phyloP scores from a whole-genome alignment of 83 land plant species.

The Picea abies region DNA sequence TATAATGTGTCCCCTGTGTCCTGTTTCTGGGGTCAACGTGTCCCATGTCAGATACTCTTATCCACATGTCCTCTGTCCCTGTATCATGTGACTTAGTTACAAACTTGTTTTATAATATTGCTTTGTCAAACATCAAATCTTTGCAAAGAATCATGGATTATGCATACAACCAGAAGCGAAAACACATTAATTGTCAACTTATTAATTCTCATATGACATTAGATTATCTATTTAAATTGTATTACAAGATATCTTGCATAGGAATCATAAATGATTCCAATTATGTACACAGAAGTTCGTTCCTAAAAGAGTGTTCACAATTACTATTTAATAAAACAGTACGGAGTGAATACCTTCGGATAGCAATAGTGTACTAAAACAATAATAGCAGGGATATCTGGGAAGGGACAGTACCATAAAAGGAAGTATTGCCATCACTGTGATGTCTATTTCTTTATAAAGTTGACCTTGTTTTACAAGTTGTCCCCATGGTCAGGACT shows the following conservation, averaged over 20 bases:
- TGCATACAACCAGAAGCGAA: neutral
- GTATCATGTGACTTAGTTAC: no score
- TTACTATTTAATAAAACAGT: neutral
- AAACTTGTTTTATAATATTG: conserved; percentile 3
- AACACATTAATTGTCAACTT: no score
- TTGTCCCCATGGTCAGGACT: no score
- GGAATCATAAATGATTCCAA: neutral
- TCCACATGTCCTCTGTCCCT: no score
- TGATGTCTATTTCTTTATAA: no score
- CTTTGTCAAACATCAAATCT: neutral
- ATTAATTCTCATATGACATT: no score
- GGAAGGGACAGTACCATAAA: neutral
- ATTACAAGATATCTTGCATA: neutral
- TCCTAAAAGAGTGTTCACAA: neutral
- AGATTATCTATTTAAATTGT: neutral
- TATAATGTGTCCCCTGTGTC: no score
- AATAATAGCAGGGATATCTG: neutral
- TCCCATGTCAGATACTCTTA: no score
- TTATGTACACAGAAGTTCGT: neutral
- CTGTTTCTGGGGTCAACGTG: no score
- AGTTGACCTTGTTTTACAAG: no score
- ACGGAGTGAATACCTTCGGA: neutral
- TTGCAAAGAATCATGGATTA: neutral
- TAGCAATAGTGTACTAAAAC: neutral
- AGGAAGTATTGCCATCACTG: neutral